Evolutionary conservation across 208 protist species (phyloP).

Genomic region (Trypanosoma melophagium): DNA sequence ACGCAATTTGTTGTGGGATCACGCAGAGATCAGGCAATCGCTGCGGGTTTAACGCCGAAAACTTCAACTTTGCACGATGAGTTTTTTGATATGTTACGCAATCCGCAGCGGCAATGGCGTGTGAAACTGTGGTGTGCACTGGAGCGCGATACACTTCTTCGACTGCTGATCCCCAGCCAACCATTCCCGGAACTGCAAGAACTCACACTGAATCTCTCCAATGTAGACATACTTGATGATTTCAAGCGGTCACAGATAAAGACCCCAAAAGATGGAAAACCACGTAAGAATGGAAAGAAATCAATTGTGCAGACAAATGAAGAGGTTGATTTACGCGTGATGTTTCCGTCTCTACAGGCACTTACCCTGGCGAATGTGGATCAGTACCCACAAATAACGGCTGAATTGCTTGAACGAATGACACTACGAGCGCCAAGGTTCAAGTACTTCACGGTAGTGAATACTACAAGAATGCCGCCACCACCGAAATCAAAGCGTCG

Average conservation of each 20-base stretch:
- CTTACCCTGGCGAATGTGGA: conserved; percentile 69
- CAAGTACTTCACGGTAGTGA: conserved; percentile 62
- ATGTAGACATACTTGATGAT: conserved; percentile 33
- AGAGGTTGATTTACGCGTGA: conserved; percentile 17
- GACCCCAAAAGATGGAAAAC: conserved; percentile 11
- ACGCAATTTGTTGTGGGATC: conserved; percentile 58
- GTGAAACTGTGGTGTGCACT: conserved; percentile 81
- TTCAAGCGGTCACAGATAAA: conserved; percentile 16
- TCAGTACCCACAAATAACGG: conserved; percentile 29
- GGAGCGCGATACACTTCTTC: conserved; percentile 24
- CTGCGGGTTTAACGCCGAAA: background rate
- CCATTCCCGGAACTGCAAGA: conserved; percentile 46
- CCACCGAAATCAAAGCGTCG: conserved; percentile 29
- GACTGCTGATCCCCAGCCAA: conserved; percentile 38
- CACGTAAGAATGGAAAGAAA: conserved; percentile 19
- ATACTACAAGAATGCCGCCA: conserved; percentile 41
- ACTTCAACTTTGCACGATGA: conserved; percentile 48
- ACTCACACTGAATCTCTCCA: conserved; percentile 64
- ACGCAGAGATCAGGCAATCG: conserved; percentile 31
- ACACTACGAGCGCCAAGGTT: conserved; percentile 49
- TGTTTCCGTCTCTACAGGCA: conserved; percentile 49
- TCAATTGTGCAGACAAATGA: conserved; percentile 10
- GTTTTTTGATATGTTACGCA: conserved; percentile 51
- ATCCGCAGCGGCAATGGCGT: conserved; percentile 36
- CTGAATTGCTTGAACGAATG: conserved; percentile 44